Conservation (phyloP, 2,329 filamentous ascomycete species). For the Phialophora tarda region DNA sequence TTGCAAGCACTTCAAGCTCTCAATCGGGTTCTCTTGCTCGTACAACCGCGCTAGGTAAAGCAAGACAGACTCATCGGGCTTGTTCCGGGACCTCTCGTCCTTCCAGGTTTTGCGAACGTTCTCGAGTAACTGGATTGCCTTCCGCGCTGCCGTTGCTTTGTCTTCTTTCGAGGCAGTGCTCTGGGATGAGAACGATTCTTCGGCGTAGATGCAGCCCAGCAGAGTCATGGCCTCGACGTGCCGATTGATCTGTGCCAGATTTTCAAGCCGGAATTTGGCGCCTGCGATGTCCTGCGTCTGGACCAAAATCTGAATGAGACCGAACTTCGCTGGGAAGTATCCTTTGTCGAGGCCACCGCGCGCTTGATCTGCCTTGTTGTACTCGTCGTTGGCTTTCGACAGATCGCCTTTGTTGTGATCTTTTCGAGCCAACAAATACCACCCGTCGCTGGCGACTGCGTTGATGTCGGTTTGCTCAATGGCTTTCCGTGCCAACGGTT, state of each 20-base stretch:
- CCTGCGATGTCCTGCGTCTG: conserved; percentile 80
- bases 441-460: conserved; percentile 94
- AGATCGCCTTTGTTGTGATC: conserved; percentile 82
- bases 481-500: conserved; percentile 85
- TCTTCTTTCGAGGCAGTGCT: conserved; percentile 83
- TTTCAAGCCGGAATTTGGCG: conserved; percentile 91
- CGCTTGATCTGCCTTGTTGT: conserved; percentile 87
- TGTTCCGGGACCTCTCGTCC: conserved; percentile 65
- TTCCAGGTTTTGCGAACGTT: conserved; percentile 87
- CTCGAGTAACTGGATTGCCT: conserved; percentile 84
- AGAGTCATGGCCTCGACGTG: conserved; percentile 88
- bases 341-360: conserved; percentile 89
- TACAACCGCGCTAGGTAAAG: conserved; percentile 92
- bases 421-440: conserved; percentile 91
- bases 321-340: conserved; percentile 93
- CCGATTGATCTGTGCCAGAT: conserved; percentile 80
- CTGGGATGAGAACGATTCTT: conserved; percentile 86
- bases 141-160: conserved; percentile 81
- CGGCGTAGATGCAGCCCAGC: conserved; percentile 87
- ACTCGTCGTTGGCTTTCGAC: conserved; percentile 80
- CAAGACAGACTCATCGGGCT: conserved; percentile 87
- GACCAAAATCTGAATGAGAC: conserved; percentile 85
- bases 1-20: conserved; percentile 86
- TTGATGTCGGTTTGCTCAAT: conserved; percentile 97
- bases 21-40: conserved; percentile 82